phyloP scores from a whole-genome alignment of 2,329 filamentous ascomycete species.

The Aspergillus ustus region DNA sequence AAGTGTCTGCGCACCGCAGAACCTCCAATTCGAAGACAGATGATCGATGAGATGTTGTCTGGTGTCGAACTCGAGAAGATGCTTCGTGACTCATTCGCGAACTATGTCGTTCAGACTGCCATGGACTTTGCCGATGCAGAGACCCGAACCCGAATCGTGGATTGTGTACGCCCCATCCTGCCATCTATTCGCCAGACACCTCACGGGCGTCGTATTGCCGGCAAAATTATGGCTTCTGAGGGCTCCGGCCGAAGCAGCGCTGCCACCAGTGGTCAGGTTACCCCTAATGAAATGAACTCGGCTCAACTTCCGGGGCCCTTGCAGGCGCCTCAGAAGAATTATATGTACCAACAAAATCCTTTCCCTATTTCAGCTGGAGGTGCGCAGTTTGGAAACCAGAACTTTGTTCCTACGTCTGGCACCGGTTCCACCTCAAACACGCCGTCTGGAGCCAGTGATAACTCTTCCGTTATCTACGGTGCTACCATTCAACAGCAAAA shows the following conservation, averaged over 20 bases:
- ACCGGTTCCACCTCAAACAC: conserved; percentile 30
- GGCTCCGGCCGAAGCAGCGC: conserved; percentile 44
- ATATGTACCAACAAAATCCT: conserved; percentile 35
- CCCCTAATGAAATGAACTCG: conserved; percentile 46
- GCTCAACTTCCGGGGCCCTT: conserved; percentile 40
- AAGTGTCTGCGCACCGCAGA: conserved; percentile 89
- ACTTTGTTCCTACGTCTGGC: conserved; percentile 28
- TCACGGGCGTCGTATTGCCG: conserved; percentile 89
- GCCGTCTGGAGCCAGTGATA: conserved; percentile 34
- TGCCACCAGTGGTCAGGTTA: conserved; percentile 43
- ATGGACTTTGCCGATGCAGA: conserved; percentile 79
- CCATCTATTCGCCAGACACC: conserved; percentile 86
- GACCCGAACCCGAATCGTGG: conserved; percentile 76
- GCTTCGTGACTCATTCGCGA: conserved; percentile 89
- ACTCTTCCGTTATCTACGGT: conserved; percentile 35
- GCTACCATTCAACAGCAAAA: conserved; percentile 36
- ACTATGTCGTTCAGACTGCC: conserved; percentile 97
- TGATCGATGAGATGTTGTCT: conserved; percentile 80
- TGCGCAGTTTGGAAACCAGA: conserved; percentile 33
- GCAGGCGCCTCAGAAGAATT: conserved; percentile 34
- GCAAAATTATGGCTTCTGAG: conserved; percentile 74
- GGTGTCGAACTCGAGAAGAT: conserved; percentile 83
- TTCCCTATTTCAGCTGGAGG: conserved; percentile 29
- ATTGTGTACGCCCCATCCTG: conserved; percentile 82
- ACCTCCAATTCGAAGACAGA: conserved; percentile 72